These are phyloP conservation scores for Penicillium lividum DNA, from an alignment of 495 filamentous ascomycete species.

Conservation along the genomic window DNA sequence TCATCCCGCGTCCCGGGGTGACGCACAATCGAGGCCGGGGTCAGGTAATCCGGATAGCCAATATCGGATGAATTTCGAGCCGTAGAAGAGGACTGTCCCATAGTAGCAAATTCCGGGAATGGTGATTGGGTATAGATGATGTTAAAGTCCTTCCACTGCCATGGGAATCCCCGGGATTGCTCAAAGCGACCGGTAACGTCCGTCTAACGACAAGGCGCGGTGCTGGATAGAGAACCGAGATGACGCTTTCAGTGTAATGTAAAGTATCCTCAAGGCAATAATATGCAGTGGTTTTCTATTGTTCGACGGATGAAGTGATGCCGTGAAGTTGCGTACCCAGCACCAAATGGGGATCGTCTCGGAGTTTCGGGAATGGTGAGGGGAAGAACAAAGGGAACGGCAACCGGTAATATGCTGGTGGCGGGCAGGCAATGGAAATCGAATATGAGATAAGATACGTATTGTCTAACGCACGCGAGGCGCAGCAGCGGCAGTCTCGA, in stretches of 20 bases:
- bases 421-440: not conserved
- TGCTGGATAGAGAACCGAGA: not conserved
- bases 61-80: slow-evolving; percentile 40
- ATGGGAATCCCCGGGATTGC: slow-evolving; percentile 23
- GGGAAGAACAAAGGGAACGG: not conserved
- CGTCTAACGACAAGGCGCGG: not conserved
- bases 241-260: not conserved
- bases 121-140: slow-evolving; percentile 17
- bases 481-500: slow-evolving; percentile 7
- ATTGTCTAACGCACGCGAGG: not conserved
- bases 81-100: slow-evolving; percentile 52
- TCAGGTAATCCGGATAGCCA: slow-evolving; percentile 23
- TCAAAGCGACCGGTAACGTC: slow-evolving; percentile 13
- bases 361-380: not conserved
- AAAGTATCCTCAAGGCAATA: not conserved
- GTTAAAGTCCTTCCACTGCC: slow-evolving; percentile 36
- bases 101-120: slow-evolving; percentile 37
- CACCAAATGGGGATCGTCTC: not conserved
- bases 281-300: not conserved
- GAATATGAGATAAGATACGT: not conserved
- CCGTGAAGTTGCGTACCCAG: not conserved
- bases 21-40: slow-evolving; percentile 25
- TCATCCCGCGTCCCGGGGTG: slow-evolving; percentile 38
- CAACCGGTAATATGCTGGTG: not conserved
- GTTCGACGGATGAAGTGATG: not conserved